phyloP scores from a whole-genome alignment of 306 rosid species.

The Coriaria nepalensis region DNA sequence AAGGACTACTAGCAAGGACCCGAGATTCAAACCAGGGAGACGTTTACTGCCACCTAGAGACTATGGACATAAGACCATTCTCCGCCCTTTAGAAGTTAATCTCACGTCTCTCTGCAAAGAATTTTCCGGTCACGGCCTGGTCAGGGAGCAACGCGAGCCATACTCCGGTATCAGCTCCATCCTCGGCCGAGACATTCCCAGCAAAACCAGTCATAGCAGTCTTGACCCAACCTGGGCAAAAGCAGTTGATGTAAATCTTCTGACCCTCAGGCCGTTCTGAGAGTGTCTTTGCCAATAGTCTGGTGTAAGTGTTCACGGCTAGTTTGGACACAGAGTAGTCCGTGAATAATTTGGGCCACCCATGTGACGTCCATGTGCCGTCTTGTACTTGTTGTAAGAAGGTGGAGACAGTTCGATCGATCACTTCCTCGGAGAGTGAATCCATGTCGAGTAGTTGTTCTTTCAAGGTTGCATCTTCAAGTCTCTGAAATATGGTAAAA shows the following conservation, averaged over 20 bases:
- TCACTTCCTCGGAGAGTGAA: slow-evolving; percentile 40
- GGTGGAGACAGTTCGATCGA: slow-evolving; percentile 31
- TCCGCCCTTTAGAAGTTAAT: slow-evolving; percentile 38
- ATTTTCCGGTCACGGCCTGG: slow-evolving; percentile 52
- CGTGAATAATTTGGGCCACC: slow-evolving; percentile 69
- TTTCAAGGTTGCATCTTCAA: slow-evolving; percentile 45
- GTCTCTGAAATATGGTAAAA: slow-evolving; percentile 37
- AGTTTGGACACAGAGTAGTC: slow-evolving; percentile 78
- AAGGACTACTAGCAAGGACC: too few relatives aligned
- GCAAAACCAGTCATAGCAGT: slow-evolving; percentile 84
- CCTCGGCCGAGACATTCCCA: slow-evolving; percentile 64
- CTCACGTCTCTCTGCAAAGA: slow-evolving; percentile 81
- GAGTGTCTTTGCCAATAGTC: slow-evolving; percentile 47
- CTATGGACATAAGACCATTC: too few relatives aligned
- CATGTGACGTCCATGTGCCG: slow-evolving; percentile 64
- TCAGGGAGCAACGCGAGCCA: slow-evolving; percentile 92
- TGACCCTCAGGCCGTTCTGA: slow-evolving; percentile 44
- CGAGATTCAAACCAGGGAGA: too few relatives aligned
- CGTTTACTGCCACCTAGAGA: too few relatives aligned
- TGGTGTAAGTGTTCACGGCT: slow-evolving; percentile 69
- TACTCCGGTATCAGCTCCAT: slow-evolving; percentile 84
- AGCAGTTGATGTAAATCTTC: slow-evolving; percentile 63
- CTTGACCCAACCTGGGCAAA: slow-evolving; percentile 92
- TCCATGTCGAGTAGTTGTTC: slow-evolving; percentile 40
- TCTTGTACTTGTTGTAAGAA: slow-evolving; percentile 72